phyloP scores from a whole-genome alignment of 176 grass and related monocot species.

The Olyra latifolia region DNA sequence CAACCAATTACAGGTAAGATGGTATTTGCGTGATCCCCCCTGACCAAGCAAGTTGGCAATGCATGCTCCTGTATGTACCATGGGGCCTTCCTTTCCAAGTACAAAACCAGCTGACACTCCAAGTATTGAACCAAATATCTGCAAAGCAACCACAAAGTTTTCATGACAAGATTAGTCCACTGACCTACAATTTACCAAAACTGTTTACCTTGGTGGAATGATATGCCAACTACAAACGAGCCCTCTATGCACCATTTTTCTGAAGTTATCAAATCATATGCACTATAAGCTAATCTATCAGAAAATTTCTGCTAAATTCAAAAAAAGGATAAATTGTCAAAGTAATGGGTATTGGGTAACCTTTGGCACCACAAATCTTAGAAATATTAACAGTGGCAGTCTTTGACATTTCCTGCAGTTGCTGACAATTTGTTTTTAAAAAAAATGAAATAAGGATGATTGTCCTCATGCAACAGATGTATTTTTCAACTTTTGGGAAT shows the following conservation, averaged over 20 bases:
- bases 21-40: conserved; percentile 90
- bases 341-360: neutral
- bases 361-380: conserved; percentile 5
- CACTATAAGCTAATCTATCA: neutral
- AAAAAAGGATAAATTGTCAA: neutral
- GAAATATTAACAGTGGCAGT: neutral
- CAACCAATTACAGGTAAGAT: conserved; percentile 88
- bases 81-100: conserved; percentile 92
- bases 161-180: conserved; percentile 8
- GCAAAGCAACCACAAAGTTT: neutral
- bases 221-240: conserved; percentile 10
- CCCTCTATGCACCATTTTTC: neutral
- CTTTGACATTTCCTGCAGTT: neutral
- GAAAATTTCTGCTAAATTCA: neutral
- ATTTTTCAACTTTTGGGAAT: neutral
- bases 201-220: neutral
- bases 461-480: neutral
- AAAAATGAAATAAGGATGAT: conserved; percentile 9
- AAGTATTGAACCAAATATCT: conserved; percentile 93
- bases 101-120: conserved; percentile 98
- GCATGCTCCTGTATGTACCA: conserved; percentile 98
- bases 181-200: neutral
- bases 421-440: neutral
- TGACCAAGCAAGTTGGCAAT: conserved; percentile 94
- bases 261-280: neutral